Conservation (phyloP, 2,329 filamentous ascomycete species). For the Exophiala oligosperma region DNA sequence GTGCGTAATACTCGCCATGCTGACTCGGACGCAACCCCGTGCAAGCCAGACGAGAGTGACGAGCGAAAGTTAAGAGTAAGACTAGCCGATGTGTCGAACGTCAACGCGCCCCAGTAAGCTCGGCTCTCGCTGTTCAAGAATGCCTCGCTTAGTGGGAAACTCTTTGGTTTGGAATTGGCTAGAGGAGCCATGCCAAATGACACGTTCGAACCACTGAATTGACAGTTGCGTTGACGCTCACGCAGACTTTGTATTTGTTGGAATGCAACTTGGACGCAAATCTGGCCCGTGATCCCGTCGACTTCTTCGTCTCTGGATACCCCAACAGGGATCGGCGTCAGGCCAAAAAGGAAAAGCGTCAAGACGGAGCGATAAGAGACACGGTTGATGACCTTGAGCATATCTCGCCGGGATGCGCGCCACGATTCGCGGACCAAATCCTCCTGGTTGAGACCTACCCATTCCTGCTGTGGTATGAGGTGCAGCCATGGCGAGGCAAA, state of each 20-base stretch:
- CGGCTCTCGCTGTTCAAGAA: slow-evolving; percentile 43
- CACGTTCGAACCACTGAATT: slow-evolving; percentile 45
- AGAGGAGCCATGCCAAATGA: slow-evolving; percentile 30
- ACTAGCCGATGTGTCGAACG: slow-evolving; percentile 45
- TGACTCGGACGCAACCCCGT: slow-evolving; percentile 31
- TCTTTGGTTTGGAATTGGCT: slow-evolving; percentile 30
- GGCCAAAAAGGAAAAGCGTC: slow-evolving; percentile 41
- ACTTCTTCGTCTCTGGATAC: slow-evolving; percentile 45
- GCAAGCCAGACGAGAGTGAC: slow-evolving; percentile 41
- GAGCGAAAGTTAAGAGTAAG: slow-evolving; percentile 44
- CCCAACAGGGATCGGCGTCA: slow-evolving; percentile 42
- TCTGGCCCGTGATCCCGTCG: slow-evolving; percentile 42
- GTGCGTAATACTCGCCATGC: slow-evolving; percentile 33
- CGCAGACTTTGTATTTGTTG: slow-evolving; percentile 44
- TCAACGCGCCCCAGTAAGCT: slow-evolving; percentile 45
- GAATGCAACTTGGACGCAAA: slow-evolving; percentile 43
- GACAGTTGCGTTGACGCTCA: slow-evolving; percentile 40
- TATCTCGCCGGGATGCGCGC: slow-evolving; percentile 40
- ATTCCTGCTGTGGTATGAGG: slow-evolving; percentile 18
- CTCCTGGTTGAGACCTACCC: slow-evolving; percentile 10
- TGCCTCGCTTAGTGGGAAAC: slow-evolving; percentile 30
- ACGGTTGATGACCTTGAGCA: slow-evolving; percentile 44
- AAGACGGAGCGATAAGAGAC: slow-evolving; percentile 45
- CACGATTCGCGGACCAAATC: slow-evolving; percentile 34
- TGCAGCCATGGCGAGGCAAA: slow-evolving; percentile 35